Evolutionary conservation across 805 yeast species (phyloP).

Genomic region (Yamadazyma akitaensis): DNA sequence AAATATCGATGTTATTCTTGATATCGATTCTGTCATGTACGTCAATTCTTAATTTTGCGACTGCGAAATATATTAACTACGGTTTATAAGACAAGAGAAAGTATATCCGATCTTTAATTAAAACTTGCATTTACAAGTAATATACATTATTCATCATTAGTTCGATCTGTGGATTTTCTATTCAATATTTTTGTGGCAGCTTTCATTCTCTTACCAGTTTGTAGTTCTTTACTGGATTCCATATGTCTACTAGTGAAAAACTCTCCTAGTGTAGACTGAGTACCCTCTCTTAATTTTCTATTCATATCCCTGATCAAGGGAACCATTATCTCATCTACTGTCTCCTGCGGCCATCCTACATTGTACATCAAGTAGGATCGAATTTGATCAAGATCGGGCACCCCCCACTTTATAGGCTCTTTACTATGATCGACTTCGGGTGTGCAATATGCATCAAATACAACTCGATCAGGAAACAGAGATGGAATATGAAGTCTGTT

Average conservation of each 20-base stretch:
- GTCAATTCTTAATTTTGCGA: not conserved
- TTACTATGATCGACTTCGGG: slow-evolving; percentile 86
- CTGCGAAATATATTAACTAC: no score
- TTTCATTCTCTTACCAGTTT: slow-evolving; percentile 58
- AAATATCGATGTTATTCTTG: slow-evolving; percentile 64
- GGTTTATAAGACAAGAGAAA: not conserved
- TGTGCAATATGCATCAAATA: slow-evolving; percentile 66
- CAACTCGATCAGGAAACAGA: slow-evolving; percentile 66
- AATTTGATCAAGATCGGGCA: slow-evolving; percentile 77
- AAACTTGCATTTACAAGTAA: no score
- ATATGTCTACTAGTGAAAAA: slow-evolving; percentile 63
- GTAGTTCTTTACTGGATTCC: slow-evolving; percentile 43
- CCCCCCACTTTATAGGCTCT: slow-evolving; percentile 85
- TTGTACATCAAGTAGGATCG: slow-evolving; percentile 64
- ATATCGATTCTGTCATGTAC: slow-evolving; percentile 47
- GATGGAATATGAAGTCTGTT: slow-evolving; percentile 56
- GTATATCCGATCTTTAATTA: no score
- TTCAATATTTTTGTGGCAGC: slow-evolving; percentile 53
- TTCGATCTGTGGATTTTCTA: not conserved
- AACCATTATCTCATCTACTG: slow-evolving; percentile 76
- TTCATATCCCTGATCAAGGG: slow-evolving; percentile 84
- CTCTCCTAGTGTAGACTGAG: slow-evolving; percentile 60
- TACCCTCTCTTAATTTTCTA: slow-evolving; percentile 49
- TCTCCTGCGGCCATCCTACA: slow-evolving; percentile 76
- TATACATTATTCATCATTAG: not conserved